phyloP scores from a whole-genome alignment of 148 eudicot species.

The Salicornia ramosissima region DNA sequence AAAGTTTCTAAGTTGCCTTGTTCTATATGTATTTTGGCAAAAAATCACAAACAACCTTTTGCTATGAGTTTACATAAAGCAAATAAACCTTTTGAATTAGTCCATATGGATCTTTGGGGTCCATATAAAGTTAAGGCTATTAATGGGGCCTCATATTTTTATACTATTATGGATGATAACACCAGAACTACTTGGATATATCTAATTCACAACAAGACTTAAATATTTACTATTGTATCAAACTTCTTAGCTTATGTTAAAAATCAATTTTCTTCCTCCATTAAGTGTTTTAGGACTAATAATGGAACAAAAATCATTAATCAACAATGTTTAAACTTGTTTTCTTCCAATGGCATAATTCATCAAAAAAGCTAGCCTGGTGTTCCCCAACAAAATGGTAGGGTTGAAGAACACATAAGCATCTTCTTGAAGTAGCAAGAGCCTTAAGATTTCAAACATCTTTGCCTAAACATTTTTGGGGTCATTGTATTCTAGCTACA shows the following conservation, averaged over 20 bases:
- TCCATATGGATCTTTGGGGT: not conserved
- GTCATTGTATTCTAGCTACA: too few relatives aligned
- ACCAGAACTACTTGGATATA: not conserved
- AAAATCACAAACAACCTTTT: not conserved
- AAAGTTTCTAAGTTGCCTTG: not conserved
- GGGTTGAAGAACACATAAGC: too few relatives aligned
- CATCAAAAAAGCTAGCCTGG: too few relatives aligned
- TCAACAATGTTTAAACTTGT: too few relatives aligned
- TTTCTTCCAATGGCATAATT: too few relatives aligned
- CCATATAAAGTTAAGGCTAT: not conserved
- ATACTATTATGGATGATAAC: not conserved
- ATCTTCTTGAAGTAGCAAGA: too few relatives aligned
- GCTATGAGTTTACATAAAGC: not conserved
- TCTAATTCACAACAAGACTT: not conserved
- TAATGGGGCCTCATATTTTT: not conserved
- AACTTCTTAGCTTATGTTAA: not conserved
- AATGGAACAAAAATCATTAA: too few relatives aligned
- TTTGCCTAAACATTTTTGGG: too few relatives aligned
- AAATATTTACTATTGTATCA: not conserved
- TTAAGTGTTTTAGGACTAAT: not conserved
- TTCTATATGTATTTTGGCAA: not conserved
- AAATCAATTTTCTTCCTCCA: not conserved
- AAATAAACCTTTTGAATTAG: not conserved
- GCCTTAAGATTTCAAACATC: too few relatives aligned
- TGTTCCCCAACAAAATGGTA: too few relatives aligned